phyloP scores from a whole-genome alignment of 352 stramenopile species.

The Phytophthora gonapodyides region DNA sequence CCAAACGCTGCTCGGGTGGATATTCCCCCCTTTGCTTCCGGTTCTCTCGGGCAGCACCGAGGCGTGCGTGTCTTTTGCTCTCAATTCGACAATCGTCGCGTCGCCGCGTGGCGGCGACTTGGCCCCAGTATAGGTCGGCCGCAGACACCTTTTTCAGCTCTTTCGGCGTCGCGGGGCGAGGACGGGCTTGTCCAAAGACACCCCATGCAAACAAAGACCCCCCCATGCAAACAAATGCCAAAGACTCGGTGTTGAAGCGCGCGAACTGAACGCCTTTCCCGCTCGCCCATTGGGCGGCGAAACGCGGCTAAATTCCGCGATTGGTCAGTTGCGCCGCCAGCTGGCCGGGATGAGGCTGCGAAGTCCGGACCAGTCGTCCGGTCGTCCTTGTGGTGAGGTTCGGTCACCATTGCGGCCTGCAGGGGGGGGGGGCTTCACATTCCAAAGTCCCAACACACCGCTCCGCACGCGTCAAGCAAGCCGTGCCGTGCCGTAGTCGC shows the following conservation, averaged over 20 bases:
- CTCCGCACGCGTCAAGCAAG: neutral
- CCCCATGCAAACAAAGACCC: neutral
- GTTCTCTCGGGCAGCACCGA: neutral
- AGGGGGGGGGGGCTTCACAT: constrained; percentile 18
- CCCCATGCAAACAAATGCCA: too few species aligned
- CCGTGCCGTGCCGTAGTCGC: neutral
- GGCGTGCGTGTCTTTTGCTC: constrained; percentile 29
- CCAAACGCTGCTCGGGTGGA: constrained; percentile 11
- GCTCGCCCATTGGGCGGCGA: constrained; percentile 14
- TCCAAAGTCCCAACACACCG: constrained; percentile 29
- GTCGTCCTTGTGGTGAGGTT: constrained; percentile 27
- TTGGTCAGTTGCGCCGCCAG: constrained; percentile 10
- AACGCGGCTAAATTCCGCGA: constrained; percentile 10
- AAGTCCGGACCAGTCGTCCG: constrained; percentile 38
- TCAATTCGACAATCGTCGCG: constrained; percentile 38
- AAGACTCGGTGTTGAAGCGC: constrained; percentile 20
- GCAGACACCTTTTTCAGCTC: constrained; percentile 14
- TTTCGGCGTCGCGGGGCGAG: neutral
- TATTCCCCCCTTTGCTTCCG: constrained; percentile 19
- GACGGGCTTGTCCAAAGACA: constrained; percentile 15
- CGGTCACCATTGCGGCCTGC: neutral
- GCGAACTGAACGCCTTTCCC: constrained; percentile 33
- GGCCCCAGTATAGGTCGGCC: constrained; percentile 9
- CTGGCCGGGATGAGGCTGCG: neutral
- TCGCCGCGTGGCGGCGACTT: constrained; percentile 18